Percentiles rank a stretch among this genome's conserved stretches.
phyloP scores from a whole-genome alignment of 2,329 filamentous ascomycete species.

The Colletotrichum sp. region DNA sequence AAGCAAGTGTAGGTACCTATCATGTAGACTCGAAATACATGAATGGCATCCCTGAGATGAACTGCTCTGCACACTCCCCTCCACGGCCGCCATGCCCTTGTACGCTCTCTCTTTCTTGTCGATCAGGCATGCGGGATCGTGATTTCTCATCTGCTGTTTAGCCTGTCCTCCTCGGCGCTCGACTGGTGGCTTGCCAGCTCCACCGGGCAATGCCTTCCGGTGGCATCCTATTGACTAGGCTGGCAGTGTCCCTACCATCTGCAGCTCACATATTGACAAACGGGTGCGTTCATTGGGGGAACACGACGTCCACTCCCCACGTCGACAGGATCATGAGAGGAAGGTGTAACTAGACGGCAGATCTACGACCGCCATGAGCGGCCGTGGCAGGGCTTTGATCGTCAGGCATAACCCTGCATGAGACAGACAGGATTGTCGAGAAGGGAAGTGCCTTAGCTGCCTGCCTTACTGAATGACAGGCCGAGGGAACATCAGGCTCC shows the following conservation, averaged over 20 bases:
- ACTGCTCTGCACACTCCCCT: neutral
- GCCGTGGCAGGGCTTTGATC: neutral
- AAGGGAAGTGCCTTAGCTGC: neutral
- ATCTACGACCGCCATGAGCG: neutral
- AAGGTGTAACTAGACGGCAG: neutral
- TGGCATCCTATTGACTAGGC: constrained; percentile 2
- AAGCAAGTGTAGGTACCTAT: neutral
- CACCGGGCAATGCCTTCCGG: constrained; percentile 4
- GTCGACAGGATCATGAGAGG: neutral
- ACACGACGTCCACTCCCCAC: neutral
- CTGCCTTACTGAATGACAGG: neutral
- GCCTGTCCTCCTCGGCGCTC: neutral
- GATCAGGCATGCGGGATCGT: constrained; percentile 4
- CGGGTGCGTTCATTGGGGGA: neutral
- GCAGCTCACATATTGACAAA: neutral
- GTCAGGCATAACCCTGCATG: neutral
- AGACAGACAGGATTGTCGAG: neutral
- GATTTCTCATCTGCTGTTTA: neutral
- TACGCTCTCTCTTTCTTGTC: neutral
- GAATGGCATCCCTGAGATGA: neutral
- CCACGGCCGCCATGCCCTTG: neutral
- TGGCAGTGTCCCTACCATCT: neutral
- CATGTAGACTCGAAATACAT: neutral
- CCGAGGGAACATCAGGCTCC: neutral
- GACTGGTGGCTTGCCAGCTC: neutral